Percentiles rank a stretch among this genome's conserved stretches.
These are phyloP conservation scores for Musa beccarii DNA, from an alignment of 176 grass and related monocot species.

Conservation along the genomic window DNA sequence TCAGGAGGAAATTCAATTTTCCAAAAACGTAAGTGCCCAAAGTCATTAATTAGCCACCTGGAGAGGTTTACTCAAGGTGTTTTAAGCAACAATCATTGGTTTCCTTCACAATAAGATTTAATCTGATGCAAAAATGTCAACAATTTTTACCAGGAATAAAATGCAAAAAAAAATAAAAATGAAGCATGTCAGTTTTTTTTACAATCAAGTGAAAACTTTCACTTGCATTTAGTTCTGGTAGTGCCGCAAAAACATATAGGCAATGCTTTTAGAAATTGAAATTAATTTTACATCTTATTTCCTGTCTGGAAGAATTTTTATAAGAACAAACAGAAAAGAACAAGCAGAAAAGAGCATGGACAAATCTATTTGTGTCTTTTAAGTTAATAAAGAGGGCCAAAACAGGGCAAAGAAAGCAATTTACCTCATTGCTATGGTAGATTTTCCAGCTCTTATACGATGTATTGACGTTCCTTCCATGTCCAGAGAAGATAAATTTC, in stretches of 20 bases:
- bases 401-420: slow-evolving; percentile 18
- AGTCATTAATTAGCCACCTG: not conserved
- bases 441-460: slow-evolving; percentile 65
- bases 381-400: not conserved
- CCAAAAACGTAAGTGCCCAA: not conserved
- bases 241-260: too few species aligned
- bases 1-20: not conserved
- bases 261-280: not conserved
- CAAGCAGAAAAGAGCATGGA: not conserved
- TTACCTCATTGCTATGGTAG: slow-evolving; percentile 51
- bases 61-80: not conserved
- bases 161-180: not conserved
- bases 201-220: not conserved
- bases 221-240: too few species aligned
- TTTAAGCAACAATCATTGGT: not conserved
- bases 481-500: slow-evolving; percentile 79
- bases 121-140: not conserved
- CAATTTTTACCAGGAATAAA: not conserved
- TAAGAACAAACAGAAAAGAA: not conserved
- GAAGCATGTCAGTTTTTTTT: not conserved
- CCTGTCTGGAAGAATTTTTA: not conserved
- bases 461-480: slow-evolving; percentile 75
- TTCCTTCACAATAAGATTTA: not conserved
- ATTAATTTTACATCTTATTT: not conserved
- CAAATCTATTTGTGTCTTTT: not conserved